These are phyloP conservation scores for Mycena chlorophos DNA, from an alignment of 768 basidiomycete genomes.

Conservation along the genomic window DNA sequence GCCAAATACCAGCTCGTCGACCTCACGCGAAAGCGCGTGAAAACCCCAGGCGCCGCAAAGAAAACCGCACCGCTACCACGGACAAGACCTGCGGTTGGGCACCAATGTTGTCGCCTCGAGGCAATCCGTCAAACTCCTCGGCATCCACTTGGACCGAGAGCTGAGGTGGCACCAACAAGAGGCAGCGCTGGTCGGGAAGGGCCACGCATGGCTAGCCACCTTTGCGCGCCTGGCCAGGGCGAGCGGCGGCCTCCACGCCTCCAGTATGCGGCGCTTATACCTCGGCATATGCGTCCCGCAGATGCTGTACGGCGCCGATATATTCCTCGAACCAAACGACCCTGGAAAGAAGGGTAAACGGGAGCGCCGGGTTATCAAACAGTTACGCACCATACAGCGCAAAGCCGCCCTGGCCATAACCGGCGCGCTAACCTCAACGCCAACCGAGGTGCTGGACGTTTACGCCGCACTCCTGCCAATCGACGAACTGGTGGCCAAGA, in stretches of 20 bases:
- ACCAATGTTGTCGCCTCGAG: conserved; percentile 19
- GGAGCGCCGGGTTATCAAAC: conserved; percentile 3
- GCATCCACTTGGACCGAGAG: conserved; percentile 31
- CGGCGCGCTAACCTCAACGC: conserved; percentile 10
- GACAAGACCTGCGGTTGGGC: conserved; percentile 5
- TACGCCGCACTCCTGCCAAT: conserved; percentile 5
- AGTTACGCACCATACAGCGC: conserved; percentile 12
- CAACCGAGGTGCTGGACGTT: conserved; percentile 9
- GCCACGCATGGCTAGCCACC: conserved; percentile 18
- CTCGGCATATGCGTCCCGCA: conserved; percentile 17
- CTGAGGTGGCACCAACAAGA: conserved; percentile 27
- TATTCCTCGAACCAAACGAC: neutral
- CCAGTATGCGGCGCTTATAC: conserved; percentile 15
- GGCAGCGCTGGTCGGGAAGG: conserved; percentile 15
- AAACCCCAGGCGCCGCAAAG: conserved; percentile 3
- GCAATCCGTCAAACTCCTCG: conserved; percentile 29
- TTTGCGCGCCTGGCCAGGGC: conserved; percentile 10
- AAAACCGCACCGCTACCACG: neutral
- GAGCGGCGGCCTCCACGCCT: conserved; percentile 5
- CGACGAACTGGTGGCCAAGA: neutral
- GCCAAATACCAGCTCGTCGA: conserved; percentile 25
- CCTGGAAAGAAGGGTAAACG: neutral
- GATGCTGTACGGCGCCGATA: conserved; percentile 18
- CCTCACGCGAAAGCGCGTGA: neutral
- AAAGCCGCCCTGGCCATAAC: conserved; percentile 12